Percentiles rank a stretch among this genome's conserved stretches.
These are phyloP conservation scores for Athelia sp. DNA, from an alignment of 1,284 basidiomycete species.

Conservation along the genomic window DNA sequence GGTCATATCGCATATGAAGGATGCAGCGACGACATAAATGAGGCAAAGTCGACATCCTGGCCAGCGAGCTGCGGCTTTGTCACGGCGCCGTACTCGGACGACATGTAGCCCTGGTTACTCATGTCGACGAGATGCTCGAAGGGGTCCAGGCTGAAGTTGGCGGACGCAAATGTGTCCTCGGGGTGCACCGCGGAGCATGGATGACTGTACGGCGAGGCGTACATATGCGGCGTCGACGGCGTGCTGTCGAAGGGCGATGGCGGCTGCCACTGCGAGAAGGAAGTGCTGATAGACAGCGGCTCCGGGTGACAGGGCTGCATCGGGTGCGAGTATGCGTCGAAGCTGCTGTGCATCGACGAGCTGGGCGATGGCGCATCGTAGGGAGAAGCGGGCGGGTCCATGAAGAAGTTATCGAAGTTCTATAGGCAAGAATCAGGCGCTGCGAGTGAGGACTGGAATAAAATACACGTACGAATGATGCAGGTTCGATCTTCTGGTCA, in stretches of 20 bases:
- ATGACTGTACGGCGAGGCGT: not conserved
- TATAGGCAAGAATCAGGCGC: not conserved
- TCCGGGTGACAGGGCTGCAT: not conserved
- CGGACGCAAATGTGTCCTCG: not conserved
- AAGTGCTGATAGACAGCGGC: conserved; percentile 1
- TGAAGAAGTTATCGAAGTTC: not conserved
- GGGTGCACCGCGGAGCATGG: not conserved
- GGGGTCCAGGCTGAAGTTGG: not conserved
- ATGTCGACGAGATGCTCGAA: not conserved
- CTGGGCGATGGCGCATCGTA: not conserved
- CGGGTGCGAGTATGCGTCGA: not conserved
- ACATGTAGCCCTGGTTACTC: not conserved
- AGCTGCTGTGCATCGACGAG: not conserved
- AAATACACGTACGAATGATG: conserved; percentile 34
- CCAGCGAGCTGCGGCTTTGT: conserved; percentile 13
- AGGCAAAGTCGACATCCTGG: conserved; percentile 21
- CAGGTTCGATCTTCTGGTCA: conserved; percentile 25
- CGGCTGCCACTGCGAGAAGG: not conserved
- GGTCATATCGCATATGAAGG: not conserved
- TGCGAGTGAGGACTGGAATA: not conserved
- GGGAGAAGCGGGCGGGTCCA: not conserved
- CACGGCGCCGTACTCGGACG: not conserved
- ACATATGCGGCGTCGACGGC: not conserved
- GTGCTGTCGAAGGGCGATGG: not conserved
- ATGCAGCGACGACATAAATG: conserved; percentile 24